These are phyloP conservation scores for Hawksworthiomyces lignivorus DNA, from an alignment of 2,329 filamentous ascomycete genomes.

Conservation along the genomic window DNA sequence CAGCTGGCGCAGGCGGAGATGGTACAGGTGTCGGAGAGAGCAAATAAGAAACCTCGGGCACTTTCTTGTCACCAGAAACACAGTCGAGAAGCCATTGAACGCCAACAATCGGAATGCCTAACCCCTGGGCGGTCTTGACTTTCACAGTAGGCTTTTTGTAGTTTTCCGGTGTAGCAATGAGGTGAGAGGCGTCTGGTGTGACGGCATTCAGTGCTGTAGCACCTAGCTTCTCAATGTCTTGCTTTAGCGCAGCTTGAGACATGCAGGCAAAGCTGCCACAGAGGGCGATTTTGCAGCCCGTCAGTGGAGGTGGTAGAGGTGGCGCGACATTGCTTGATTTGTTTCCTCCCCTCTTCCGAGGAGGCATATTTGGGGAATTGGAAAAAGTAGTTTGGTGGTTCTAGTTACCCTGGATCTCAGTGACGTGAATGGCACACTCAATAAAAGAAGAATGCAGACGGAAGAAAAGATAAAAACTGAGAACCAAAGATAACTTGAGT, in stretches of 20 bases:
- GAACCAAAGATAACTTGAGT: too few relatives aligned
- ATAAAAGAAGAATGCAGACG: too few relatives aligned
- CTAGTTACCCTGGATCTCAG: too few relatives aligned
- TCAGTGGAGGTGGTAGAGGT: slow-evolving; percentile 27
- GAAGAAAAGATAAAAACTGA: too few relatives aligned
- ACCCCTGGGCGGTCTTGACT: slow-evolving; percentile 38
- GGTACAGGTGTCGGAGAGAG: slow-evolving; percentile 5
- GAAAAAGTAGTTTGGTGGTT: too few relatives aligned
- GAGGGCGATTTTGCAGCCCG: slow-evolving; percentile 44
- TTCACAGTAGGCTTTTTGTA: slow-evolving; percentile 43
- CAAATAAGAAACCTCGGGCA: slow-evolving; percentile 23
- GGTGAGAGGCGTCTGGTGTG: slow-evolving; percentile 44
- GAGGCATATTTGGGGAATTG: slow-evolving; percentile 7
- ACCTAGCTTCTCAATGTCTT: slow-evolving; percentile 40
- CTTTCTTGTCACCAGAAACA: slow-evolving; percentile 30
- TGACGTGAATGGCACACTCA: too few relatives aligned
- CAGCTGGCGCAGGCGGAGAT: neutral
- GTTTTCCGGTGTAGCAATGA: slow-evolving; percentile 49
- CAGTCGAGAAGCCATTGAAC: slow-evolving; percentile 58
- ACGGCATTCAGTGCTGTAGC: slow-evolving; percentile 40
- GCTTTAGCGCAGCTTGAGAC: slow-evolving; percentile 43
- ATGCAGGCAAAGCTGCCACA: slow-evolving; percentile 52
- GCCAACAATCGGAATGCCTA: slow-evolving; percentile 46
- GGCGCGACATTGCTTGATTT: neutral
- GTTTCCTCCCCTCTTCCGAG: slow-evolving; percentile 4